phyloP scores from a whole-genome alignment of 129 eudicot genomes.

The Artemisia argyi region DNA sequence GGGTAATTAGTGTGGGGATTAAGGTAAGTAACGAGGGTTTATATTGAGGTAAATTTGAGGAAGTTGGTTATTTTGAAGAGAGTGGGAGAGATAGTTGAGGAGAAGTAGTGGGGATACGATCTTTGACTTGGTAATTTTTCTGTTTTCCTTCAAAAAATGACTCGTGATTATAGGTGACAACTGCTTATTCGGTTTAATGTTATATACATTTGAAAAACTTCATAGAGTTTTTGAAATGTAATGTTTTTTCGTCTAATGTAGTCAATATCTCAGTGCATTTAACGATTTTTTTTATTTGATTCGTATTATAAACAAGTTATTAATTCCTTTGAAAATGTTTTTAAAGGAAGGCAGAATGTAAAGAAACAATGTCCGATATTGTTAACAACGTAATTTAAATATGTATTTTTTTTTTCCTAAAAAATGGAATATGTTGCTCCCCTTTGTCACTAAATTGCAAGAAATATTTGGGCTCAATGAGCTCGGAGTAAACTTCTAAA shows the following conservation, averaged over 20 bases:
- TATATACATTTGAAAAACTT: background rate
- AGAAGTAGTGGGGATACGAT: constrained; percentile 36
- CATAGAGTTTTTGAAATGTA: too few species aligned
- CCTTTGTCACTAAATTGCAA: background rate
- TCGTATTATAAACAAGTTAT: too few species aligned
- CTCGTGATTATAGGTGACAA: background rate
- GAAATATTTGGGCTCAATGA: background rate
- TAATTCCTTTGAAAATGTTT: too few species aligned
- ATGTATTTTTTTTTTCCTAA: too few species aligned
- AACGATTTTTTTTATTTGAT: too few species aligned
- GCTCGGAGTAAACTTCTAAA: background rate
- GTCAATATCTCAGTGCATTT: too few species aligned
- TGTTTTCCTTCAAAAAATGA: constrained; percentile 1
- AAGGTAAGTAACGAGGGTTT: constrained; percentile 12
- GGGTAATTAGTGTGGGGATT: constrained; percentile 8
- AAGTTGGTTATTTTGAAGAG: constrained; percentile 35
- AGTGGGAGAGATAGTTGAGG: constrained; percentile 37
- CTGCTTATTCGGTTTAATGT: background rate
- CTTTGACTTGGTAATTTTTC: constrained; percentile 48
- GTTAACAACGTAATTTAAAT: too few species aligned
- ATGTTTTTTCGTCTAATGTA: too few species aligned
- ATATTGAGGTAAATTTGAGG: constrained; percentile 9
- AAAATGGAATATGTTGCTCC: background rate
- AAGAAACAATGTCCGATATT: too few species aligned
- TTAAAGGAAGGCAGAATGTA: too few species aligned